Percentiles rank a stretch among this genome's conserved stretches.
Conservation (phyloP, 805 yeast genomes). For the Metschnikowia noctiluminum region DNA sequence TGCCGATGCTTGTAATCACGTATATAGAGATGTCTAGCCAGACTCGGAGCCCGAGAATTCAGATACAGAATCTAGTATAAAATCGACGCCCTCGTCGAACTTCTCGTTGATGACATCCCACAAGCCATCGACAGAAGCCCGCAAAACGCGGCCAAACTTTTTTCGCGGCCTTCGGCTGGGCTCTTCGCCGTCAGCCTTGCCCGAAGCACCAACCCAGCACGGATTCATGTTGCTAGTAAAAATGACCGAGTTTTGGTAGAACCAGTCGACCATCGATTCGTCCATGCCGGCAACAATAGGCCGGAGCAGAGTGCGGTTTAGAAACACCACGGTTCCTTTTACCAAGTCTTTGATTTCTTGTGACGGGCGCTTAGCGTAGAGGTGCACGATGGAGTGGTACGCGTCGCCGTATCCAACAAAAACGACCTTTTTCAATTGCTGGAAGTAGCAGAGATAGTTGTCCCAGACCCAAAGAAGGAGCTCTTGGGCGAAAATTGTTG, state of each 20-base stretch:
- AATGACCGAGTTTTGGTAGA: conserved; percentile 76
- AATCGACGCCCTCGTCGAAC: conserved; percentile 82
- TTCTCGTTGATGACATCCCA: conserved; percentile 76
- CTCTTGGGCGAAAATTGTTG: conserved; percentile 71
- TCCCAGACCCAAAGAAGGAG: conserved; percentile 83
- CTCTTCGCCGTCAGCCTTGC: conserved; percentile 29
- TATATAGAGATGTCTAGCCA: conserved; percentile 6
- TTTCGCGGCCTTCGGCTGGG: conserved; percentile 71
- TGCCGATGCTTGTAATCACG: neutral
- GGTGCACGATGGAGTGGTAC: conserved; percentile 79
- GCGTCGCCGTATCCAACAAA: conserved; percentile 90
- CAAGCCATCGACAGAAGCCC: conserved; percentile 68
- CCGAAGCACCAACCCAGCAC: conserved; percentile 64
- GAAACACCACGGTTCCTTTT: conserved; percentile 66
- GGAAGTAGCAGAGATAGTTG: conserved; percentile 74
- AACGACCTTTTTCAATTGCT: conserved; percentile 61
- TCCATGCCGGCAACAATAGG: conserved; percentile 85
- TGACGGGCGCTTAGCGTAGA: conserved; percentile 73
- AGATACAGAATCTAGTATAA: conserved; percentile 76
- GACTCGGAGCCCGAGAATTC: conserved; percentile 17
- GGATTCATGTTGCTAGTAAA: conserved; percentile 73
- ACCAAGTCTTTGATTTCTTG: conserved; percentile 56
- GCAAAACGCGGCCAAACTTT: conserved; percentile 85
- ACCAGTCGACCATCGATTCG: conserved; percentile 90
- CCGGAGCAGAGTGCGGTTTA: conserved; percentile 66